Conservation (phyloP, 139 green algal species). For the Dunaliella primolecta region DNA sequence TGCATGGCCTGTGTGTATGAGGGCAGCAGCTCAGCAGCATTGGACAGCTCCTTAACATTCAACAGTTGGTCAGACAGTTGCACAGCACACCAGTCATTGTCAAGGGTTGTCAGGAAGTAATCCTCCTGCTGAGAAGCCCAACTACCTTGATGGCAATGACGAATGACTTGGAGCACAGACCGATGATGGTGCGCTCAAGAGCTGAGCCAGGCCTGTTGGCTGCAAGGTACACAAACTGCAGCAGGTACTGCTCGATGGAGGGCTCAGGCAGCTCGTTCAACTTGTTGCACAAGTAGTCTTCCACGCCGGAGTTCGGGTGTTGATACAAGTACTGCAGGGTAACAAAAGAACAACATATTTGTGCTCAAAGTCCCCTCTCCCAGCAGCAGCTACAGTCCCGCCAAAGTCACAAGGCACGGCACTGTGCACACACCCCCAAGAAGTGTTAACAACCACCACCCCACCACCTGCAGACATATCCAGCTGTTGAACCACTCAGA, state of each 20-base stretch:
- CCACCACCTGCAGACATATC: conserved; percentile 75
- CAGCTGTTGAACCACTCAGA: conserved; percentile 82
- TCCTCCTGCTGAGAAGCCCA: too few relatives aligned
- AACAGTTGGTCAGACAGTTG: too few relatives aligned
- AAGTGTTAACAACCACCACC: too few relatives aligned
- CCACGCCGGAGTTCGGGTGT: conserved; percentile 59
- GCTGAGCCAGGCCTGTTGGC: conserved; percentile 49
- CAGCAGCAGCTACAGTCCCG: not conserved
- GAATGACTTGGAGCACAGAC: conserved; percentile 80
- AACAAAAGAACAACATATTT: not conserved
- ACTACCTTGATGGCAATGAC: conserved; percentile 80
- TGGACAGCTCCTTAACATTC: too few relatives aligned
- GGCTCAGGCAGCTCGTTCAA: conserved; percentile 76
- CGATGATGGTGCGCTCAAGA: conserved; percentile 76
- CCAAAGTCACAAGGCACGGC: not conserved
- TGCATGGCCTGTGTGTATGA: too few relatives aligned
- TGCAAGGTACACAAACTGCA: conserved; percentile 80
- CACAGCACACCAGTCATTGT: too few relatives aligned
- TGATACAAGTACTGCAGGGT: conserved; percentile 79
- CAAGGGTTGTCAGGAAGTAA: too few relatives aligned
- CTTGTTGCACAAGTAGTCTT: conserved; percentile 89
- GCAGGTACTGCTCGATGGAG: conserved; percentile 80
- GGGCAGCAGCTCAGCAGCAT: too few relatives aligned
- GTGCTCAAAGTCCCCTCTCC: not conserved
- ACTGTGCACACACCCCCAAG: too few relatives aligned